Percentiles rank a stretch among this genome's conserved stretches.
Evolutionary conservation across 352 stramenopile genomes (phyloP).

Genomic region (Elongisporangium undulatum): DNA sequence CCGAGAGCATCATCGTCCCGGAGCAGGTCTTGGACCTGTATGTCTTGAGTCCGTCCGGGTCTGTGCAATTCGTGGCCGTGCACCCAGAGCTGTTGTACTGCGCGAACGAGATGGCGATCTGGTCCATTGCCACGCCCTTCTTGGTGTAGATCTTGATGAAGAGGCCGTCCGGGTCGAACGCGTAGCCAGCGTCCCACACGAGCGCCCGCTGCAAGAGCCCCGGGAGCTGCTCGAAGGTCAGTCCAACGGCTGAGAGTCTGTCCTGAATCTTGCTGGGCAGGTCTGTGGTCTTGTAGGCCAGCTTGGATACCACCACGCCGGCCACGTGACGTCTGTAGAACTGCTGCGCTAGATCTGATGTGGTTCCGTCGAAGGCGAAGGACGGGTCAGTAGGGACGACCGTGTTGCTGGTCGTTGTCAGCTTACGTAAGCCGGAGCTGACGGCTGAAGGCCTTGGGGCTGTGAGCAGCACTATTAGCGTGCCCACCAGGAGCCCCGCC

Average conservation of each 20-base stretch:
- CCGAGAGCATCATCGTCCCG: slow-evolving; percentile 7
- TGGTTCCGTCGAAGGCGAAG: slow-evolving; percentile 21
- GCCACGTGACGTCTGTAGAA: slow-evolving; percentile 19
- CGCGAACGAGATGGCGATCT: slow-evolving; percentile 12
- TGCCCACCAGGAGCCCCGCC: not conserved
- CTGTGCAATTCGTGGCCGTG: slow-evolving; percentile 21
- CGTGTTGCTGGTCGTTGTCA: not conserved
- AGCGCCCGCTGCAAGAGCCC: slow-evolving; percentile 27
- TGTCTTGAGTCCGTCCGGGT: slow-evolving; percentile 11
- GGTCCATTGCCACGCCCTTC: slow-evolving; percentile 14
- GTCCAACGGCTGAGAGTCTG: slow-evolving; percentile 5
- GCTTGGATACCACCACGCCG: slow-evolving; percentile 19
- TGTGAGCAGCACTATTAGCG: not conserved
- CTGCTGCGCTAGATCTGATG: slow-evolving; percentile 28
- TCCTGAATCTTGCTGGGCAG: slow-evolving; percentile 9
- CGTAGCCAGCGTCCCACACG: slow-evolving; percentile 37
- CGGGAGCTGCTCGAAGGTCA: slow-evolving; percentile 14
- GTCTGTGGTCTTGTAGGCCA: slow-evolving; percentile 8
- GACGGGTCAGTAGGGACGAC: slow-evolving; percentile 9
- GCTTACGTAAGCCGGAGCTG: not conserved
- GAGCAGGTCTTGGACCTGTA: slow-evolving; percentile 9
- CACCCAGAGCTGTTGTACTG: slow-evolving; percentile 19
- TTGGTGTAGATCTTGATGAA: slow-evolving; percentile 22
- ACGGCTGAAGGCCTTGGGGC: not conserved
- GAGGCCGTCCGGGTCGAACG: slow-evolving; percentile 5